phyloP scores from a whole-genome alignment of 768 basidiomycete genomes.

The Suillus occidentalis region DNA sequence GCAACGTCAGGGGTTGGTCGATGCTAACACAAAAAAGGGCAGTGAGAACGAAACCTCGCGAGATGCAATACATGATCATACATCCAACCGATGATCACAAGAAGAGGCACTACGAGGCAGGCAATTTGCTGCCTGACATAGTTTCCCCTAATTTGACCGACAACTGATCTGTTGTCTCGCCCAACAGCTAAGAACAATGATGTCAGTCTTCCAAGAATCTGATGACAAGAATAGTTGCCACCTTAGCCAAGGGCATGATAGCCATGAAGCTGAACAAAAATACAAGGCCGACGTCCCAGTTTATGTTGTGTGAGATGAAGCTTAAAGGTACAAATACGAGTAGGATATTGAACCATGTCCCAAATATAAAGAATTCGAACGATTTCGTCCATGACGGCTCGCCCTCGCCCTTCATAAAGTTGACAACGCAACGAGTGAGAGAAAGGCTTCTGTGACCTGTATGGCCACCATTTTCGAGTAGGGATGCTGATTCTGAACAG shows the following conservation, averaged over 20 bases:
- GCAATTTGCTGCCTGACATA: constrained; percentile 67
- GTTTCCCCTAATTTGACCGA: not conserved
- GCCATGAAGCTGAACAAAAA: constrained; percentile 78
- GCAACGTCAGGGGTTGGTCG: constrained; percentile 72
- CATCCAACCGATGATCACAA: constrained; percentile 90
- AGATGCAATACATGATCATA: constrained; percentile 38
- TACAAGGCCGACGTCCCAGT: constrained; percentile 79
- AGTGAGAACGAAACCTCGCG: constrained; percentile 8
- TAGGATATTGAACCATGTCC: constrained; percentile 72
- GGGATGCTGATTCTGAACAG: constrained; percentile 28
- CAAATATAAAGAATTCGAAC: constrained; percentile 58
- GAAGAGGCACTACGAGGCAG: constrained; percentile 79
- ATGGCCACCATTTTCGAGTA: constrained; percentile 44
- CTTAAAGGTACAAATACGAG: constrained; percentile 80
- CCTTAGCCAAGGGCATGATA: constrained; percentile 69
- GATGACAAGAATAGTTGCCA: not conserved
- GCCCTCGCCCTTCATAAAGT: constrained; percentile 48
- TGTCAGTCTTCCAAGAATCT: not conserved
- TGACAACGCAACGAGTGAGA: constrained; percentile 31
- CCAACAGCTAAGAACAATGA: not conserved
- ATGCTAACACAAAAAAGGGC: constrained; percentile 39
- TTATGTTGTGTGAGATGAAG: constrained; percentile 56
- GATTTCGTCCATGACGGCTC: constrained; percentile 64
- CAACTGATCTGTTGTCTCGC: not conserved
- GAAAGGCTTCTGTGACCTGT: constrained; percentile 20